These are phyloP conservation scores for Candida sithepensis DNA, from an alignment of 805 yeast genomes.

Conservation along the genomic window DNA sequence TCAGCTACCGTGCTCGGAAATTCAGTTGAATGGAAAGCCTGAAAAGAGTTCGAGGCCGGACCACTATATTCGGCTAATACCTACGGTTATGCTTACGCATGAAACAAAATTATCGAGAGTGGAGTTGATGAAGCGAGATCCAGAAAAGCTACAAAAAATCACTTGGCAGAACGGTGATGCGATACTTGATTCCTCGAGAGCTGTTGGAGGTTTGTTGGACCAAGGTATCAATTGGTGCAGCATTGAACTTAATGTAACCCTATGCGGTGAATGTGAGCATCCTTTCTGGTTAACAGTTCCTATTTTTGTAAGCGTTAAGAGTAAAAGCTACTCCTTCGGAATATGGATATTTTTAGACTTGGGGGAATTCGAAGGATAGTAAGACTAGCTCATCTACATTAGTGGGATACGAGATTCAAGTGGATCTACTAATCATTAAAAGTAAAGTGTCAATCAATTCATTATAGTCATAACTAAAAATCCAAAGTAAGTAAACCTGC, in stretches of 20 bases:
- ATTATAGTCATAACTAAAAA: constrained; percentile 32
- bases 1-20: constrained; percentile 19
- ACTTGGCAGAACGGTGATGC: constrained; percentile 5
- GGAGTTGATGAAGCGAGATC: constrained; percentile 28
- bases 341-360: constrained; percentile 2
- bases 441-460: too few species aligned
- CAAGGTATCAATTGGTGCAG: constrained; percentile 28
- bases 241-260: constrained; percentile 21
- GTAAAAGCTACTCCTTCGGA: background rate
- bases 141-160: constrained; percentile 4
- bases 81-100: constrained; percentile 28
- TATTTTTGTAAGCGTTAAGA: constrained; percentile 19
- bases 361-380: constrained; percentile 5
- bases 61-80: constrained; percentile 20
- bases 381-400: too few species aligned
- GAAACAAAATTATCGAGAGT: constrained; percentile 27
- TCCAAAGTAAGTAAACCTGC: constrained; percentile 58
- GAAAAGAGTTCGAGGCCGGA: constrained; percentile 9
- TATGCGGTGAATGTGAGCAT: background rate
- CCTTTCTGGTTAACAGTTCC: constrained; percentile 13
- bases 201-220: constrained; percentile 16
- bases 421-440: too few species aligned
- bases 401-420: too few species aligned
- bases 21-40: constrained; percentile 15
- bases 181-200: constrained; percentile 1